Evolutionary conservation across 176 grass and related monocot genomes (phyloP), one percentile per base, ranked within the genome.

Genomic region (Oryza glaberrima): DNA sequence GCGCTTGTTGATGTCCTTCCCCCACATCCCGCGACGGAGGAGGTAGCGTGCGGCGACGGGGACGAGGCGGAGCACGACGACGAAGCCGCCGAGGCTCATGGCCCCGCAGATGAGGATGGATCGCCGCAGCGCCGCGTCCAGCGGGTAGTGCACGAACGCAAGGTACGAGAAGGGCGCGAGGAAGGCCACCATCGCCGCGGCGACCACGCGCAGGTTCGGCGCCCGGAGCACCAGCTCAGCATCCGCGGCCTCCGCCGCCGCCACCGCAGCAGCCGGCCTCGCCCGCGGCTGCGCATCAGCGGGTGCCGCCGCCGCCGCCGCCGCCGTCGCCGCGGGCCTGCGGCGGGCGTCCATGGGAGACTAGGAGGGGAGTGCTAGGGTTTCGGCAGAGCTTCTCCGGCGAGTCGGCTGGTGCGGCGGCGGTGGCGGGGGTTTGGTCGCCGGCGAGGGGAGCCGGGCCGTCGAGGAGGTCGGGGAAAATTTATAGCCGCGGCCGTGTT

Each of bases 1-100:
- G 73, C 68, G 94, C 90, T 99, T 99, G 85, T 99, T 99, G 81
- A 99, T 99, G 83, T 99, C 96, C 67, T 89, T 96, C 40, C 96
- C 96, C 75, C 92, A 99, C 86, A 99, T 84, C 30, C 88, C 85
- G 75, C 96, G 86, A 9, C 91, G 88, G 67, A 94, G 81, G 81
- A 92, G 85, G 85, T 99, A 99, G 75, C 86, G 85, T 19, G 96
- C 91, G 9, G 96, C 93, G 49, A 96, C 88, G 2, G 96, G 96
- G 86, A 99, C 91, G 75, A 99, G 69, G 6, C 84, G 72, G 28
- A 99, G 77, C 66, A 82, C 87, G 40, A 92, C 70, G 23, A 69
- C 14, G 78, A 99, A 96, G 14, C 93, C 93, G 13, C 54, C 90
- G 43, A 99, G 73, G 88, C 96, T 99, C 72, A 92, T 86, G 84